These are phyloP conservation scores for Colletotrichum shisoi DNA, from an alignment of 2,329 filamentous ascomycete species.

Conservation along the genomic window DNA sequence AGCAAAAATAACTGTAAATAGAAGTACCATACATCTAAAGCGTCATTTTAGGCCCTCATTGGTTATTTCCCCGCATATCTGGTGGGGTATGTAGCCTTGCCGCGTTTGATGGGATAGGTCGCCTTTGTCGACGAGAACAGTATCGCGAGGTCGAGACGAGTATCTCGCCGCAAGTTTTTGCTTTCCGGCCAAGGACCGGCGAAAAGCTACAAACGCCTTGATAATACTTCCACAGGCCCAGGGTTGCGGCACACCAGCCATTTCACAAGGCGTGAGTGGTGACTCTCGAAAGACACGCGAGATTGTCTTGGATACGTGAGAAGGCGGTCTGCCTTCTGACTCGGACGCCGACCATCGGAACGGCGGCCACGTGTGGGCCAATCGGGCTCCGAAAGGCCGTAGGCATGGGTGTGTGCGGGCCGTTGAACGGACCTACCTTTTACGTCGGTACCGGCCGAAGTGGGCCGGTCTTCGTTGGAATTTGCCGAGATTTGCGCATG, in stretches of 20 bases:
- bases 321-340: slow-evolving; percentile 25
- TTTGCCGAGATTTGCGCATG: background rate
- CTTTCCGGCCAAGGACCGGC: background rate
- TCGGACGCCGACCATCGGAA: slow-evolving; percentile 5
- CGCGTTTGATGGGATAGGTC: too few species aligned
- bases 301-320: background rate
- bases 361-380: slow-evolving; percentile 29
- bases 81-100: too few species aligned
- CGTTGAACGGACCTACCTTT: background rate
- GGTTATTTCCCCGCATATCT: too few species aligned
- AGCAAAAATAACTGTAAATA: too few species aligned
- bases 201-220: background rate
- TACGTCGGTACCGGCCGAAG: slow-evolving; percentile 5
- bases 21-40: too few species aligned
- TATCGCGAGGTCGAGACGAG: background rate
- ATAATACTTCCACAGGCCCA: background rate
- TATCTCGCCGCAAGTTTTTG: background rate
- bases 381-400: slow-evolving; percentile 5
- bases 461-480: background rate
- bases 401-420: background rate
- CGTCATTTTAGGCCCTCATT: too few species aligned
- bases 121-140: background rate
- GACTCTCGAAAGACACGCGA: background rate
- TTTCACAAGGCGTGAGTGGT: background rate
- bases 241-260: background rate